Percentiles rank a stretch among this genome's conserved stretches.
These are phyloP conservation scores for Sclerotinia nivalis DNA, from an alignment of 2,329 filamentous ascomycete genomes.

Conservation along the genomic window DNA sequence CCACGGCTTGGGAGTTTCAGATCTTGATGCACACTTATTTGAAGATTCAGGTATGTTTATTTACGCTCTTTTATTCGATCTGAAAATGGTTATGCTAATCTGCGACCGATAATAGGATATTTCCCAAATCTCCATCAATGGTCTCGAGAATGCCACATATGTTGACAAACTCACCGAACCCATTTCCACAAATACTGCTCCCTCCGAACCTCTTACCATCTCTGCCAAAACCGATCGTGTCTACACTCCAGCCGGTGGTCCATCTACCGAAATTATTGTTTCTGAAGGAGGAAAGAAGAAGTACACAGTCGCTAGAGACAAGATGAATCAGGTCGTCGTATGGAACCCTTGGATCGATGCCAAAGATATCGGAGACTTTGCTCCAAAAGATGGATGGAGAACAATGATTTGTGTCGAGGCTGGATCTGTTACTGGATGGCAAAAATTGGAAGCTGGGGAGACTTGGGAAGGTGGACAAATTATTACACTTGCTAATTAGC, in stretches of 20 bases:
- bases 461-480: conserved; percentile 58
- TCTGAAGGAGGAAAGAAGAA: conserved; percentile 61
- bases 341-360: conserved; percentile 98
- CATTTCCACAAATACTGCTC: conserved; percentile 62
- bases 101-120: conserved; percentile 65
- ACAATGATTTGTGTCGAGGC: conserved; percentile 95
- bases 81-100: conserved; percentile 24
- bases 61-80: neutral
- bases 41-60: conserved; percentile 65
- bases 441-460: conserved; percentile 78
- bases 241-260: conserved; percentile 70
- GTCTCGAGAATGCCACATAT: conserved; percentile 76
- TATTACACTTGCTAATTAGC: conserved; percentile 21
- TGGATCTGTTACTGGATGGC: conserved; percentile 79
- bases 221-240: conserved; percentile 82
- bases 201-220: conserved; percentile 62
- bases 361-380: conserved; percentile 80
- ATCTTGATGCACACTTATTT: conserved; percentile 91
- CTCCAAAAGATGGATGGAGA: conserved; percentile 85
- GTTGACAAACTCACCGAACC: conserved; percentile 74
- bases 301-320: conserved; percentile 79
- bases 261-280: conserved; percentile 59
- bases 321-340: conserved; percentile 83
- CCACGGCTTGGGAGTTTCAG: conserved; percentile 83
- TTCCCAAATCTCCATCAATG: conserved; percentile 66